Base-by-base conservation (phyloP, 495 filamentous ascomycete genomes). In the Aspergillus steynii region DNA sequence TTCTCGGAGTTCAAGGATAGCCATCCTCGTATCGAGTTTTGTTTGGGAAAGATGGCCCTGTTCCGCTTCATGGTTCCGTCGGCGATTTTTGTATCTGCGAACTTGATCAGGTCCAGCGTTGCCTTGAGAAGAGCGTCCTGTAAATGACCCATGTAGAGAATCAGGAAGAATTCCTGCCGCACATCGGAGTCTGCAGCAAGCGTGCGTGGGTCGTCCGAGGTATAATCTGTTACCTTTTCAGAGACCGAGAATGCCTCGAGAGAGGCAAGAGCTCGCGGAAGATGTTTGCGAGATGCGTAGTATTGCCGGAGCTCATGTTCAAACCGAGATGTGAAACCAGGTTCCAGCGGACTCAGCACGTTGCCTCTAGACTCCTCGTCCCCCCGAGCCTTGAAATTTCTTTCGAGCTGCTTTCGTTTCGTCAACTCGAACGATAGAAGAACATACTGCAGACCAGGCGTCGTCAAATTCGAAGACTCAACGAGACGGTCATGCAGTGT, bases 11-110 rank as follows among this genome's bases (percentile, higher is more conserved):
- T 58, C 6, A 71, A 56, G 27, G 68, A 68, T 0, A 74, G 53
- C 70, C 69, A 77, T 47, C 56, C 86, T 48, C 70, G 76, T 25
- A 92, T 57, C 2, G 88, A 79, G 34, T 73, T 82, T 5, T 75
- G 60, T 2, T 78, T 78, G 0, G 90, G 90, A 4, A 83, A 68
- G 3, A 93, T 86, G 15, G 91, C 55, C 12, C 80, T 77, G 15
- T 74, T 84, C 26, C 75, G 83, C 45, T 80, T 74, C 80, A 90
- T 86, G 20, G 82, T 86, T 0, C 88, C 88, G 48, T 88, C 83
- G 6, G 57, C 57, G 26, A 70, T 48, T 47, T 71, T 75, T 25
- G 64, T 63, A 53, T 91, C 88, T 4, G 87, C 88, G 65, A 86
- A 91, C 6, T 80, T 71, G 10, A 88, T 82, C 5, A 93, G 74